Conservation (phyloP, 768 basidiomycete species). For the Pisolithus orientalis region DNA sequence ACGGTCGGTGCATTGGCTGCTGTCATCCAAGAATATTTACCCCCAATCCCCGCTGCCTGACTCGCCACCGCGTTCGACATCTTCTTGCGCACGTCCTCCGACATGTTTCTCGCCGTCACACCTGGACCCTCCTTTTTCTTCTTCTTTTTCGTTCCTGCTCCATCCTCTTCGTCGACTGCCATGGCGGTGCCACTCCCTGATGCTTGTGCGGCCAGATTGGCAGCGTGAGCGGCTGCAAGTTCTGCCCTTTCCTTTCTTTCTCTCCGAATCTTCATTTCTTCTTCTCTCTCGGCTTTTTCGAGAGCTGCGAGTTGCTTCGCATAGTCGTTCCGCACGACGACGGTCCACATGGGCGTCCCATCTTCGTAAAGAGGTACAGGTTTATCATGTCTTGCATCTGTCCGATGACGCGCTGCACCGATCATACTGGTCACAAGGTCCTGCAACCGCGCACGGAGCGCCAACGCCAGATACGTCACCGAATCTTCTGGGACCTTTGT, state of each 20-base stretch:
- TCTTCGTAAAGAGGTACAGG: slow-evolving; percentile 61
- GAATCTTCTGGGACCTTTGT: slow-evolving; percentile 61
- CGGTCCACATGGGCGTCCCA: slow-evolving; percentile 75
- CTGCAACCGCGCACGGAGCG: slow-evolving; percentile 68
- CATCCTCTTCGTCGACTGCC: slow-evolving; percentile 42
- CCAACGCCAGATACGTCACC: slow-evolving; percentile 72
- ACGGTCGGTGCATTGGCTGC: slow-evolving; percentile 47
- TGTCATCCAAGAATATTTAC: slow-evolving; percentile 88
- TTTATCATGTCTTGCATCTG: slow-evolving; percentile 63
- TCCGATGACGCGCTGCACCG: slow-evolving; percentile 60
- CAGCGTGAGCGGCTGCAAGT: slow-evolving; percentile 63
- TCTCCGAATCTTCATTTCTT: slow-evolving; percentile 66
- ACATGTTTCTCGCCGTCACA: slow-evolving; percentile 84
- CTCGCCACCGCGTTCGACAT: slow-evolving; percentile 87
- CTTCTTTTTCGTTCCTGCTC: slow-evolving; percentile 65
- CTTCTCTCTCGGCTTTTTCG: slow-evolving; percentile 78
- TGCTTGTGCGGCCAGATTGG: slow-evolving; percentile 54
- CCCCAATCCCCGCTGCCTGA: slow-evolving; percentile 79
- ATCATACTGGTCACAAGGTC: slow-evolving; percentile 65
- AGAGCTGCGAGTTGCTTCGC: slow-evolving; percentile 70
- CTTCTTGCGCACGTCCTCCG: slow-evolving; percentile 86
- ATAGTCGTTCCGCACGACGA: slow-evolving; percentile 71
- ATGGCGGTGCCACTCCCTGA: slow-evolving; percentile 27
- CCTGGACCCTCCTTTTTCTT: slow-evolving; percentile 81
- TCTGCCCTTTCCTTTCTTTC: slow-evolving; percentile 78